A percentile compares a stretch with the other conserved stretches of the same genome.
Conservation (phyloP, 1,284 basidiomycete genomes). For the Peniophora sp. region DNA sequence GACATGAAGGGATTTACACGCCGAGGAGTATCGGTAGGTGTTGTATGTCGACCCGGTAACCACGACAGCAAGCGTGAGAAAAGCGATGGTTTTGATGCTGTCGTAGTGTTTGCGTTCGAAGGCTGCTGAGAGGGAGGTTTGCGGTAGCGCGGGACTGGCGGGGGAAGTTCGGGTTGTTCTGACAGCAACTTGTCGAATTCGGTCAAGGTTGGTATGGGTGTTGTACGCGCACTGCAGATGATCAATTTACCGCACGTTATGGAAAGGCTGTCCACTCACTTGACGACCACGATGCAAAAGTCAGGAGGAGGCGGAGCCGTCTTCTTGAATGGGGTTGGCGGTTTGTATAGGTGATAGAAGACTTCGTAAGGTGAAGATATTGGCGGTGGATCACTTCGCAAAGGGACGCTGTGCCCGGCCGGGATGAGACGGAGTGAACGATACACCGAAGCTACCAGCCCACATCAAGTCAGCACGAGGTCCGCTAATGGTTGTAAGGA, state of each 20-base stretch:
- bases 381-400: conserved; percentile 13
- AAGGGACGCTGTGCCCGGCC: conserved; percentile 44
- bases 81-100: conserved; percentile 10
- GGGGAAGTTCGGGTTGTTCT: conserved; percentile 47
- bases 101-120: conserved; percentile 7
- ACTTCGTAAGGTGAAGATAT: conserved; percentile 62
- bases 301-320: conserved; percentile 76
- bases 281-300: conserved; percentile 80
- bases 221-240: conserved; percentile 53
- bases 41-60: conserved; percentile 20
- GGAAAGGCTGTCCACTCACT: conserved; percentile 41
- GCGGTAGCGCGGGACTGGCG: conserved; percentile 43
- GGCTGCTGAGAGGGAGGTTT: conserved; percentile 6
- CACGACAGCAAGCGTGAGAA: conserved; percentile 23
- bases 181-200: conserved; percentile 62
- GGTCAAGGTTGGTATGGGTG: conserved; percentile 62
- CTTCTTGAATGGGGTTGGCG: conserved; percentile 78
- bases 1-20: conserved; percentile 60
- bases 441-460: conserved; percentile 56
- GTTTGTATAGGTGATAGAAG: conserved; percentile 93
- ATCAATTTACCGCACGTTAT: conserved; percentile 1
- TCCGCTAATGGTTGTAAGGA: background rate
- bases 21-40: conserved; percentile 22
- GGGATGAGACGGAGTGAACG: conserved; percentile 69
- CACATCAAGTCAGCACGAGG: background rate